phyloP scores from a whole-genome alignment of 192 early-diverging fungal genomes.

The Podila minutissima region DNA sequence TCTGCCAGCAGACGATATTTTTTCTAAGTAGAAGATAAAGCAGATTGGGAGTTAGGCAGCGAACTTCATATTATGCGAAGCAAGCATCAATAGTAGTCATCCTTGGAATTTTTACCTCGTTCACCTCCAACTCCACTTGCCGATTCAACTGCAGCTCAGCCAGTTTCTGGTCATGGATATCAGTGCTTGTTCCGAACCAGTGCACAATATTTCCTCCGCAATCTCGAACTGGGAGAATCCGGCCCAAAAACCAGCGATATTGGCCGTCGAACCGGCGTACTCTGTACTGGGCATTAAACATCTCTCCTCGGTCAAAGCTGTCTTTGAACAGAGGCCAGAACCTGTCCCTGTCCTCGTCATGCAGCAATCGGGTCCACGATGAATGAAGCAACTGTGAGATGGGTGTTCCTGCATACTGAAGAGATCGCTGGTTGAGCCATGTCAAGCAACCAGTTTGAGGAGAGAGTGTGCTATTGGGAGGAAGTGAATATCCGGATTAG shows the following conservation, averaged over 20 bases:
- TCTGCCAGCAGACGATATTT: constrained; percentile 67
- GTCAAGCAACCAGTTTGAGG: constrained; percentile 55
- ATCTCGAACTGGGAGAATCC: constrained; percentile 61
- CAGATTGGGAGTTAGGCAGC: too few relatives aligned
- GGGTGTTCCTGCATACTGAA: constrained; percentile 58
- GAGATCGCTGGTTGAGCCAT: constrained; percentile 63
- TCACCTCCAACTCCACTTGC: constrained; percentile 62
- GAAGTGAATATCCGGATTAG: background rate
- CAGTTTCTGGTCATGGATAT: constrained; percentile 64
- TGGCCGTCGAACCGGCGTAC: constrained; percentile 64
- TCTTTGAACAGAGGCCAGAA: constrained; percentile 54
- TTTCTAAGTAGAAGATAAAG: constrained; percentile 21
- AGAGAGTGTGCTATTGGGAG: constrained; percentile 53
- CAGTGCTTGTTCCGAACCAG: constrained; percentile 67
- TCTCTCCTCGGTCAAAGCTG: constrained; percentile 58
- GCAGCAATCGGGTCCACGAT: constrained; percentile 57
- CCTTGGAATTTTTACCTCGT: constrained; percentile 43
- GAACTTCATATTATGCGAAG: too few relatives aligned
- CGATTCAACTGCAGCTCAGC: constrained; percentile 56
- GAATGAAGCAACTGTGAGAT: constrained; percentile 56
- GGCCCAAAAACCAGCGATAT: constrained; percentile 63
- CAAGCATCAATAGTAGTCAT: background rate
- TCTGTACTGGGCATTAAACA: constrained; percentile 62
- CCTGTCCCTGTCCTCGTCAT: constrained; percentile 57
- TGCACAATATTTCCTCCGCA: constrained; percentile 61